Base-by-base conservation (phyloP, 2,329 filamentous ascomycete genomes). In the Trichophyton benhamiae region DNA sequence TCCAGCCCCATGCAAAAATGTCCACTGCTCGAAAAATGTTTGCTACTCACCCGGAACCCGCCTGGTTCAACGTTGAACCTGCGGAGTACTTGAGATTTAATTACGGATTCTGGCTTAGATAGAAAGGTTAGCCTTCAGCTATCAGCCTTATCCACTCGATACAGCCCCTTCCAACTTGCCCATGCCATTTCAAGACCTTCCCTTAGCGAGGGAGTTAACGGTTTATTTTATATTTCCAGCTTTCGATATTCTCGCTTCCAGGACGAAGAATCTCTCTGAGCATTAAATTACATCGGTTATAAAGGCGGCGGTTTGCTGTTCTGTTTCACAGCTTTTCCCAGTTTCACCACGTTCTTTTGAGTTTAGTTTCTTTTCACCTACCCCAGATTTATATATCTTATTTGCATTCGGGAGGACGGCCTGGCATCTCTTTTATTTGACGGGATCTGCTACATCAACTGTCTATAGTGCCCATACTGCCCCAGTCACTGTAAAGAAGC, bases 61-160 rank as follows among this genome's bases (percentile, higher is more conserved):
- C 30, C 22, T 66, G 63, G 63, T 64, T 65, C 60, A 57, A 57
- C 17, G 48, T 60, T 41, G 60, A 66, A 42, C 36, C 49, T n/a
- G 64, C 65, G 2, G 58, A 58, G 46, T 61, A 66, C 59, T 59
- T 62, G 15, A 38, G 57, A 48, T 63, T 66, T 53, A 53, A 63
- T 38, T 44, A 57, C 46, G 63, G 64, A 11, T 65, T 64, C 53
- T 66, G 65, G 65, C 61, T 66, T n/a, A 64, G 65, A 9, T 66
- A 60, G 63, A 20, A 20, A 60, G 27, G 3, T 22, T 11, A 49
- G 2, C 9, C 2, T 6, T 4, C 5, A 6, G 22, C 33, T 17
- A 20, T 6, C 41, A 9, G 15, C 41, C n/a, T 5, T 36, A 17
- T 33, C 30, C 8, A n/a, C 27, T 5, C 27, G n/a, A 3, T 5